Evolutionary conservation across 495 filamentous ascomycete genomes (phyloP), one percentile per base, ranked within the genome.

Genomic region (Oleoguttula mirabilis): DNA sequence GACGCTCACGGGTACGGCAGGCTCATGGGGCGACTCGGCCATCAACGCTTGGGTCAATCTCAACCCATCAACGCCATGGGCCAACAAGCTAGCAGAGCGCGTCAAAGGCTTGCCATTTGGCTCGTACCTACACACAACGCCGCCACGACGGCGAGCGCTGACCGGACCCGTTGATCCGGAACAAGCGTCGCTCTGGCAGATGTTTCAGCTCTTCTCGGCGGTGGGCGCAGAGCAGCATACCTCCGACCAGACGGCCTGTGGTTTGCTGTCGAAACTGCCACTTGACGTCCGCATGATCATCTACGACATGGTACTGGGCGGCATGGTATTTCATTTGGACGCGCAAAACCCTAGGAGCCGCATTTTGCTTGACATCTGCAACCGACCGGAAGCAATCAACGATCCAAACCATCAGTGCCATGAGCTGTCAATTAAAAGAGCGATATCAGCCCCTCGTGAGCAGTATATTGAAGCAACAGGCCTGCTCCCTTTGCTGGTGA

Each of bases 251-350:
- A 7, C 38, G 11, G 25, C 39, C 7, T 43, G 39, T 32, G n/a
- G 21, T 3, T 39, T 51, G 20, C 33, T 55, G 3, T 28, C 39
- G 15, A 47, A 35, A 16, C 40, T 55, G 7, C 52, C 52, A 11
- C 43, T 55, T 19, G 52, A 55, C 20, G 28, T 55, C 27, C 47
- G 52, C 23, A 36, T 48, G 16, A 39, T 55, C 33, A 51, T 55
- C 16, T 55, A 51, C 40, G 52, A 55, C 20, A 38, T 41, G 31
- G 39, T 50, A 2, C 35, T 55, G 2, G 48, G 48, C 14, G 21
- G 40, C 33, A 44, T 41, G 40, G 15, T 41, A n/a, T 47, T 51
- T 27, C 52, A 55, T 20, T 35, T 55, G 32, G 35, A 43, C 3
- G 37, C 41, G 2, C 40, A 31, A n/a, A 43, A 36, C 17, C 21